phyloP scores from a whole-genome alignment of 2,329 filamentous ascomycete species.

The Helminthosporium solani region DNA sequence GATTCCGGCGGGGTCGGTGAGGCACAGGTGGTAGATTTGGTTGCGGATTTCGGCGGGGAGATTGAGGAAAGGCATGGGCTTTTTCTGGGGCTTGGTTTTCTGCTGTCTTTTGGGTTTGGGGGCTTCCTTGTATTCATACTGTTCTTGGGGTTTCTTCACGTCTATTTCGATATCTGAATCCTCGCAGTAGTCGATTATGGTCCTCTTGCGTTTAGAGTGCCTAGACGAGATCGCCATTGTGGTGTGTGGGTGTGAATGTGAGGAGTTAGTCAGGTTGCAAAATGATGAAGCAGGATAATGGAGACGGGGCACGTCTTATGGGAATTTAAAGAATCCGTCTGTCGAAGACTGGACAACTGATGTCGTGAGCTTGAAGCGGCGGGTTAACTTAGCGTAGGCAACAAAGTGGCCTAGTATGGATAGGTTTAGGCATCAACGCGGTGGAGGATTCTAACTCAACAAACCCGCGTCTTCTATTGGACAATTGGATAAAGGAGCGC shows the following conservation, averaged over 20 bases:
- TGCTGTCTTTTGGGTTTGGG: constrained; percentile 21
- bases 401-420: constrained; percentile 25
- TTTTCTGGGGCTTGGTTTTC: constrained; percentile 23
- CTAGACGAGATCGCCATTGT: constrained; percentile 5
- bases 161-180: constrained; percentile 18
- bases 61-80: constrained; percentile 37
- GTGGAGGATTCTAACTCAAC: constrained; percentile 6
- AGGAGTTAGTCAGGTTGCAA: not conserved
- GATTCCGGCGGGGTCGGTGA: constrained; percentile 29
- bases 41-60: constrained; percentile 39
- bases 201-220: constrained; percentile 39
- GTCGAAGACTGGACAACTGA: not conserved
- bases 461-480: not conserved
- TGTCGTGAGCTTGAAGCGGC: not conserved
- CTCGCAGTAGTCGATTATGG: constrained; percentile 32
- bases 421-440: constrained; percentile 33
- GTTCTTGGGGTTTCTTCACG: constrained; percentile 8
- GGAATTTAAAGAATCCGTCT: not conserved
- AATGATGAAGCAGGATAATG: not conserved
- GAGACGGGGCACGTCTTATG: not conserved
- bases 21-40: constrained; percentile 33
- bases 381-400: constrained; percentile 35
- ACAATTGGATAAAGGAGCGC: not conserved
- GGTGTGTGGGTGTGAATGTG: constrained; percentile 17
- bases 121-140: not conserved